These are phyloP conservation scores for Candida wancherniae DNA, from an alignment of 805 yeast species.

Conservation along the genomic window DNA sequence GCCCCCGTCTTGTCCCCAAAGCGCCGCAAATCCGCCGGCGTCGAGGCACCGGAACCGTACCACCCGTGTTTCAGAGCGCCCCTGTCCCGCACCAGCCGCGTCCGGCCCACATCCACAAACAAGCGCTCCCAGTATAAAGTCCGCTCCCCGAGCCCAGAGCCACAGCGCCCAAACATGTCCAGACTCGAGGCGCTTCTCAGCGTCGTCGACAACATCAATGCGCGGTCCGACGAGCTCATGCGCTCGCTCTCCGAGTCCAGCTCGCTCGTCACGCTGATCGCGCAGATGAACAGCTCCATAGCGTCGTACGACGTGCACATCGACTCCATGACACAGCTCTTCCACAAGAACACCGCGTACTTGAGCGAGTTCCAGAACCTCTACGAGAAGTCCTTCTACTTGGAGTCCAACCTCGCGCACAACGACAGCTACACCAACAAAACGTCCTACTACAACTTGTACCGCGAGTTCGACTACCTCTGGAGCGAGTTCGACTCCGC, in stretches of 20 bases:
- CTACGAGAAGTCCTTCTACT: slow-evolving; percentile 27
- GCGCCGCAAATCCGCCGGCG: too few species aligned
- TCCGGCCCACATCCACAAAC: too few species aligned
- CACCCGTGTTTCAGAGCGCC: too few species aligned
- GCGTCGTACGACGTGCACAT: slow-evolving; percentile 25
- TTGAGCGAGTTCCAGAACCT: slow-evolving; percentile 27
- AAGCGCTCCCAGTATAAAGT: slow-evolving; percentile 1
- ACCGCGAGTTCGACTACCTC: slow-evolving; percentile 25
- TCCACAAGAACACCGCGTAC: slow-evolving; percentile 20
- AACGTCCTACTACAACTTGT: slow-evolving; percentile 26
- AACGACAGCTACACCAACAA: slow-evolving; percentile 32
- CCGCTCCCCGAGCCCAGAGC: not conserved
- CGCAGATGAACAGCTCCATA: slow-evolving; percentile 18
- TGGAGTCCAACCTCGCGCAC: slow-evolving; percentile 29
- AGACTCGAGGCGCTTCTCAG: slow-evolving; percentile 28
- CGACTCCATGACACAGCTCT: slow-evolving; percentile 23
- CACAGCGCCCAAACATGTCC: too few species aligned
- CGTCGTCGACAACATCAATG: slow-evolving; percentile 28
- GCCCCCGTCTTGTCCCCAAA: too few species aligned
- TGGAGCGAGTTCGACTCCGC: slow-evolving; percentile 15
- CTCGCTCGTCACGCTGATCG: slow-evolving; percentile 20
- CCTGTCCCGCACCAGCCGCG: too few species aligned
- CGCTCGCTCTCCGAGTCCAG: slow-evolving; percentile 21
- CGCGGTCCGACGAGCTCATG: slow-evolving; percentile 23
- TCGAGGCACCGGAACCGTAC: too few species aligned